Percentiles rank a stretch among this genome's conserved stretches.
These are phyloP conservation scores for Calycina herbarum DNA, from an alignment of 2,329 filamentous ascomycete species.

Conservation along the genomic window DNA sequence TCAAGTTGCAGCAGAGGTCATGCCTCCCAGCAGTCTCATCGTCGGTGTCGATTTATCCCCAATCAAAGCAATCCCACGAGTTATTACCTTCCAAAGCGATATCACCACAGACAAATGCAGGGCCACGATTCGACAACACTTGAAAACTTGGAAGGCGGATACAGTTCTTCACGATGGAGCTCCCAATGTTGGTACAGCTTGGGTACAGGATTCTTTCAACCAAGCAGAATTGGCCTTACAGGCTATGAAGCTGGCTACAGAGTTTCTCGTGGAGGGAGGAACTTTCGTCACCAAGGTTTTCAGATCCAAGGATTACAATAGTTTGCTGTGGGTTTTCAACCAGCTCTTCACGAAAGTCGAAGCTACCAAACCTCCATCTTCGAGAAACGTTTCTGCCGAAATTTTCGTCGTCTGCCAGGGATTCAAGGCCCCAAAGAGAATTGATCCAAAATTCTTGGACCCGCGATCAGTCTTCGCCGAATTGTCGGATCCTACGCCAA, in stretches of 20 bases:
- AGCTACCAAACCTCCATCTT: slow-evolving; percentile 94
- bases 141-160: slow-evolving; percentile 96
- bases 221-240: slow-evolving; percentile 92
- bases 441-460: slow-evolving; percentile 92
- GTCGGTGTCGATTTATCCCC: slow-evolving; percentile 91
- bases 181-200: slow-evolving; percentile 95
- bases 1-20: slow-evolving; percentile 92
- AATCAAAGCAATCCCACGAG: slow-evolving; percentile 92
- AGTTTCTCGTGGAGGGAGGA: slow-evolving; percentile 86
- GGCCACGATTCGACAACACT: slow-evolving; percentile 80
- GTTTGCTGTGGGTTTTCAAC: slow-evolving; percentile 94
- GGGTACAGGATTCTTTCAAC: slow-evolving; percentile 97
- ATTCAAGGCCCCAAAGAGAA: slow-evolving; percentile 89
- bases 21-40: slow-evolving; percentile 88
- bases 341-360: slow-evolving; percentile 95
- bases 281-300: slow-evolving; percentile 98
- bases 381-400: slow-evolving; percentile 93
- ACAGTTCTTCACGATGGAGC: slow-evolving; percentile 95
- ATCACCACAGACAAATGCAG: slow-evolving; percentile 97
- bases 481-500: slow-evolving; percentile 78
- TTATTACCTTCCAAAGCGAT: slow-evolving; percentile 95
- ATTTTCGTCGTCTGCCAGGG: slow-evolving; percentile 97
- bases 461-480: slow-evolving; percentile 90
- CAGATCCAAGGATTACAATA: slow-evolving; percentile 94
- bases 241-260: slow-evolving; percentile 88